Conservation (phyloP, 176 grass and related monocot genomes). For the Ampelocalamus luodianensis region DNA sequence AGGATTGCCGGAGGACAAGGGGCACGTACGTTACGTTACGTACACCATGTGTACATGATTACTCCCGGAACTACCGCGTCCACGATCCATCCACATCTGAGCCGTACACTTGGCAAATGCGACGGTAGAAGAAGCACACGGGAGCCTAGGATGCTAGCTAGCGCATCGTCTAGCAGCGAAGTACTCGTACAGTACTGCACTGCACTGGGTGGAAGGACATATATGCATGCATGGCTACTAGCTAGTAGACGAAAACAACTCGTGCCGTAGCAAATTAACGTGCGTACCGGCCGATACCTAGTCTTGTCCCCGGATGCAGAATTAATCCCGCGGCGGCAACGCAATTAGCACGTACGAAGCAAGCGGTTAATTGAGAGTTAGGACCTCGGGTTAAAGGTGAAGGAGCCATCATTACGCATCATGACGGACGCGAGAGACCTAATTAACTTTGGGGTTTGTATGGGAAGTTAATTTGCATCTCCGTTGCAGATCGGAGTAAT, state of each 20-base stretch:
- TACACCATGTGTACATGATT: neutral
- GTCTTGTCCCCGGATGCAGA: neutral
- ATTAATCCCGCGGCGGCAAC: neutral
- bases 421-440: neutral
- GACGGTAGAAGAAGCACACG: neutral
- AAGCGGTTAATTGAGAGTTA: neutral
- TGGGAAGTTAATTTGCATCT: neutral
- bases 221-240: neutral
- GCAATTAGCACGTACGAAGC: neutral
- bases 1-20: neutral
- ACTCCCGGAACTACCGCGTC: neutral
- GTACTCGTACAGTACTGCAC: neutral
- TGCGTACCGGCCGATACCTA: neutral
- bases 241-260: neutral
- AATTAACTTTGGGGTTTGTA: too few species aligned
- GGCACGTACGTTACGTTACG: neutral
- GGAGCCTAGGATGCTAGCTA: constrained; percentile 7
- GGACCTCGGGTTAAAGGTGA: neutral
- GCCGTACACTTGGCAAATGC: neutral
- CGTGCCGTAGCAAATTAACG: constrained; percentile 1
- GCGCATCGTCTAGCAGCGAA: neutral
- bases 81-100: neutral
- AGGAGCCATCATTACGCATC: neutral
- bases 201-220: neutral
- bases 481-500: neutral